Conservation (phyloP, 2,329 filamentous ascomycete genomes). For the Cladobotryum mycophilum region DNA sequence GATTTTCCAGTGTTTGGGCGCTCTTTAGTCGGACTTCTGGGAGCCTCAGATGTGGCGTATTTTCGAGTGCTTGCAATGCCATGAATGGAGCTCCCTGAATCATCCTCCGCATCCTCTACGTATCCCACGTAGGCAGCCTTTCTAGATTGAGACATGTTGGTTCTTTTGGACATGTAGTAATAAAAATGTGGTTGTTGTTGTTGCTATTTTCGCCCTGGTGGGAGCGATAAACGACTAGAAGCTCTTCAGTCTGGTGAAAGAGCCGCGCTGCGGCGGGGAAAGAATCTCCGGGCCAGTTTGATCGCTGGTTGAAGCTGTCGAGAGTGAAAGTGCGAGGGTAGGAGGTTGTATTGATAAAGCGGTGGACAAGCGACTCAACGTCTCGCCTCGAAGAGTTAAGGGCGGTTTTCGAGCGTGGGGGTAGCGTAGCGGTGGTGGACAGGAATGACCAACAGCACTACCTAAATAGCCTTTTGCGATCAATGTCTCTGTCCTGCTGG, state of each 20-base stretch:
- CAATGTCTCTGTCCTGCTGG: too few relatives aligned
- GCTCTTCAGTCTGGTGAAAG: conserved; percentile 19
- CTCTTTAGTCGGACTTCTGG: conserved; percentile 39
- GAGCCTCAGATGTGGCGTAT: conserved; percentile 44
- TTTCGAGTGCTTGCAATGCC: conserved; percentile 33
- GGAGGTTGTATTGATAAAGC: not conserved
- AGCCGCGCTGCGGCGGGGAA: conserved; percentile 25
- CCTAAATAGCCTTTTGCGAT: too few relatives aligned
- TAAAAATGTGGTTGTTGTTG: conserved; percentile 1
- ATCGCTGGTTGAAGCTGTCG: conserved; percentile 9
- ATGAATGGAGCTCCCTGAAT: conserved; percentile 37
- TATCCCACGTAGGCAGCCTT: conserved; percentile 32
- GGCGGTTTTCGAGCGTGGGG: not conserved
- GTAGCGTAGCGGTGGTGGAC: not conserved
- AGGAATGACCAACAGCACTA: not conserved
- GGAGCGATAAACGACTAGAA: conserved; percentile 17
- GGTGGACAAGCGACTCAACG: not conserved
- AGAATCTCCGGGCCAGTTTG: conserved; percentile 4
- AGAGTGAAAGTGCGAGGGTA: not conserved
- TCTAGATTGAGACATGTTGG: conserved; percentile 37
- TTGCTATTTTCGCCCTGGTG: conserved; percentile 14
- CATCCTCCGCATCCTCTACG: conserved; percentile 49
- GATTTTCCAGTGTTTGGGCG: conserved; percentile 47
- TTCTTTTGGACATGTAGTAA: too few relatives aligned
- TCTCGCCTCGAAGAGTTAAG: conserved; percentile 5